These are phyloP conservation scores for Cryoendolithus antarcticus DNA, from an alignment of 2,329 filamentous ascomycete species.

Conservation along the genomic window DNA sequence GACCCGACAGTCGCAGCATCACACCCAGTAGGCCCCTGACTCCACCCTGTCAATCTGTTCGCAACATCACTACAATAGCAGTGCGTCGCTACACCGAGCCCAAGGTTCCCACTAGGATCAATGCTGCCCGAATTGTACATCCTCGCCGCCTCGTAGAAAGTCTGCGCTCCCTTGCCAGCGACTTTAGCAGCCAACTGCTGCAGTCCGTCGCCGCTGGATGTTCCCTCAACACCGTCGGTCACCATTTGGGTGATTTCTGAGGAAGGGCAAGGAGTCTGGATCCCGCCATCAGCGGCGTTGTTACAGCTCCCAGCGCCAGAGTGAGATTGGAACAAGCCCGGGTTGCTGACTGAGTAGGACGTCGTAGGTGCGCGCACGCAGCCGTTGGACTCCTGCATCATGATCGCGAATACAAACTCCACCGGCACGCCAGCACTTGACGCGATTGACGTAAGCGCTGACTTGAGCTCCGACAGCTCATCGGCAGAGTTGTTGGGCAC, in stretches of 20 bases:
- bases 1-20: neutral
- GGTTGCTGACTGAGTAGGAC: conserved; percentile 30
- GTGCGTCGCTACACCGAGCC: conserved; percentile 35
- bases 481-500: conserved; percentile 26
- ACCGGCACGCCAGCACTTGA: conserved; percentile 23
- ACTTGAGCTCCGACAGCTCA: conserved; percentile 28
- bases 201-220: conserved; percentile 31
- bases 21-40: conserved; percentile 1
- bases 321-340: conserved; percentile 36
- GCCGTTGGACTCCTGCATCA: conserved; percentile 36
- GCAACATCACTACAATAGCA: conserved; percentile 44
- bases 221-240: conserved; percentile 32
- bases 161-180: conserved; percentile 22
- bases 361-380: conserved; percentile 35
- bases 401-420: conserved; percentile 32
- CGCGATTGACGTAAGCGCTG: conserved; percentile 25
- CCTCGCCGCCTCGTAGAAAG: conserved; percentile 38
- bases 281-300: conserved; percentile 9
- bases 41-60: conserved; percentile 35
- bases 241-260: conserved; percentile 29
- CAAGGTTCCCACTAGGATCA: conserved; percentile 23
- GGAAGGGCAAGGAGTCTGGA: conserved; percentile 29
- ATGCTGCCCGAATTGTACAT: conserved; percentile 39
- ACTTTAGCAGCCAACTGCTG: conserved; percentile 25
- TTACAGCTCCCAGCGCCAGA: conserved; percentile 29